Conservation (phyloP, 2,329 filamentous ascomycete species). For the Colletotrichum sp. region DNA sequence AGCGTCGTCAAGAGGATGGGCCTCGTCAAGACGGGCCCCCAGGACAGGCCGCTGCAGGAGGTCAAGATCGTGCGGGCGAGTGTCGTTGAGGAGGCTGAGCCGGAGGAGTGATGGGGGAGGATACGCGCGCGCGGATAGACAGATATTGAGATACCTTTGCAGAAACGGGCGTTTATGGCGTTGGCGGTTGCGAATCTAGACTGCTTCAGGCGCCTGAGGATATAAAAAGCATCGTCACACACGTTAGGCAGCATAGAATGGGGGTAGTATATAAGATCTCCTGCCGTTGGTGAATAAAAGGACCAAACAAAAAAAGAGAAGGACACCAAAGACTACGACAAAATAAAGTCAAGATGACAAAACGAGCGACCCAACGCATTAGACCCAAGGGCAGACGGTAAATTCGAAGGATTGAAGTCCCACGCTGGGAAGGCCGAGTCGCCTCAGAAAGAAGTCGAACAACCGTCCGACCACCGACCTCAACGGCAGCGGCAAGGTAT, state of each 20-base stretch:
- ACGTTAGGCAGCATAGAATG: neutral
- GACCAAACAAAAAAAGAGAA: neutral
- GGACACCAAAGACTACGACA: neutral
- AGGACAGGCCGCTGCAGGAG: slow-evolving; percentile 83
- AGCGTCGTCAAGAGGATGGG: slow-evolving; percentile 87
- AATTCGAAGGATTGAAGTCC: neutral
- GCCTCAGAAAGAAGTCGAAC: neutral
- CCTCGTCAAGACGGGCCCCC: slow-evolving; percentile 79
- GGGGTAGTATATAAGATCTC: neutral
- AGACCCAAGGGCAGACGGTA: neutral
- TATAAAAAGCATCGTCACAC: neutral
- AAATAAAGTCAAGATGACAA: neutral
- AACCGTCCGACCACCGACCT: neutral
- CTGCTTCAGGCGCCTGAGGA: neutral
- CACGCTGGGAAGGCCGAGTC: neutral
- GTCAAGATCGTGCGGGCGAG: slow-evolving; percentile 79
- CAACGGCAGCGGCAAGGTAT: neutral
- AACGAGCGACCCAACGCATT: neutral
- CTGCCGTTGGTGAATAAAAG: neutral
- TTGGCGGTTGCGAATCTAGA: neutral
- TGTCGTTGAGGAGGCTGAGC: slow-evolving; percentile 64
- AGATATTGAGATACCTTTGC: neutral
- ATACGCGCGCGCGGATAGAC: neutral
- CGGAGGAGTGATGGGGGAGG: slow-evolving; percentile 33
- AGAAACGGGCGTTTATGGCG: neutral